Percentiles rank a stretch among this genome's conserved stretches.
Conservation (phyloP, 805 yeast species). For the Ogataea naganishii region DNA sequence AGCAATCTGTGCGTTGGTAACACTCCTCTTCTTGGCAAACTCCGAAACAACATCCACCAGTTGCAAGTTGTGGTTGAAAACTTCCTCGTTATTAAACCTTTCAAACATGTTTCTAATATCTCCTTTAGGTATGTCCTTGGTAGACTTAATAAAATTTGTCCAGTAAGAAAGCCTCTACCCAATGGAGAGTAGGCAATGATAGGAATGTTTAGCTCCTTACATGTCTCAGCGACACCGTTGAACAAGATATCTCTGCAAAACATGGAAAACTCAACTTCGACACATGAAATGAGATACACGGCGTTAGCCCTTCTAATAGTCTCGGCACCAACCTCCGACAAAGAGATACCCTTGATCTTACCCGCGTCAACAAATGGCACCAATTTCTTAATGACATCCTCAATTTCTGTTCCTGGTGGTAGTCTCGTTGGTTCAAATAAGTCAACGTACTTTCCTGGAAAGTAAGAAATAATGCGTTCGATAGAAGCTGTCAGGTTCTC, state of each 20-base stretch:
- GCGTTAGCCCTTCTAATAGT: conserved; percentile 52
- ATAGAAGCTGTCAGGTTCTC: conserved; percentile 41
- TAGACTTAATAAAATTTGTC: conserved; percentile 38
- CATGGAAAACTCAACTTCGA: conserved; percentile 75
- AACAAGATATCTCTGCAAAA: conserved; percentile 51
- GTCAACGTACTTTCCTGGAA: conserved; percentile 36
- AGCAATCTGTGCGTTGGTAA: conserved; percentile 59
- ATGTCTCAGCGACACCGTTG: conserved; percentile 56
- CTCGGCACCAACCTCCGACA: conserved; percentile 62
- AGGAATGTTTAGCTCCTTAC: conserved; percentile 52
- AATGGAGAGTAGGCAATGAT: conserved; percentile 79
- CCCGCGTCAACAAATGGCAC: conserved; percentile 56
- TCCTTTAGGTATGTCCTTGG: conserved; percentile 41
- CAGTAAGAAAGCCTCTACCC: conserved; percentile 72
- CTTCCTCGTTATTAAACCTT: conserved; percentile 49
- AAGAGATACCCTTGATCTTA: conserved; percentile 57
- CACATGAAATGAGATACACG: conserved; percentile 51
- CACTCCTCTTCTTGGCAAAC: conserved; percentile 35
- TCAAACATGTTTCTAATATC: conserved; percentile 47
- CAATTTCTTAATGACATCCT: conserved; percentile 48
- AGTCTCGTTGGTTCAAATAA: conserved; percentile 70
- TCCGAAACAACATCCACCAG: conserved; percentile 41
- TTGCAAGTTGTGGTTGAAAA: conserved; percentile 37
- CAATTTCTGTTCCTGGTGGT: conserved; percentile 47
- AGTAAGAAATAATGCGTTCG: conserved; percentile 28